These are phyloP conservation scores for Wallacemonas sp. DNA, from an alignment of 208 protist genomes.

Conservation along the genomic window DNA sequence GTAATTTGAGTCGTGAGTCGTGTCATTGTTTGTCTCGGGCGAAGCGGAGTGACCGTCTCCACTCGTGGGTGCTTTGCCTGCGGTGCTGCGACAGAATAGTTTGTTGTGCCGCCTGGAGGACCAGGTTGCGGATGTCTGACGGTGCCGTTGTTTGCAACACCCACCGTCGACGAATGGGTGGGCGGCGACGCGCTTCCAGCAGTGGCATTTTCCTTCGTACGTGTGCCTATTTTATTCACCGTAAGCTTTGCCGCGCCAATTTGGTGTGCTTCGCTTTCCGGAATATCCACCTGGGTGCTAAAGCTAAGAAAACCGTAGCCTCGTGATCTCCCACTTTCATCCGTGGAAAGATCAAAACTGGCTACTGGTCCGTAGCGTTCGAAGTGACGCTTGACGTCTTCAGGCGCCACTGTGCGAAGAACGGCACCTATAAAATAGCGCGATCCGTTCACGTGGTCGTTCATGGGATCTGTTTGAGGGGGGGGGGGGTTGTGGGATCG, in stretches of 20 bases:
- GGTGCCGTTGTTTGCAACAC: too few relatives aligned
- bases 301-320: conserved; percentile 68
- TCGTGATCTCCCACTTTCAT: conserved; percentile 46
- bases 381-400: conserved; percentile 53
- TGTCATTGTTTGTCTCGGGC: background rate
- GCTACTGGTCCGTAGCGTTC: conserved; percentile 29
- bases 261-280: background rate
- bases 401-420: conserved; percentile 30
- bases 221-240: conserved; percentile 5
- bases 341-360: conserved; percentile 26
- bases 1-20: background rate
- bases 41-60: background rate
- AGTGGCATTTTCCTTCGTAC: background rate
- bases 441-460: background rate
- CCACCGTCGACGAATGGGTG: too few relatives aligned
- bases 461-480: background rate
- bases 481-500: background rate
- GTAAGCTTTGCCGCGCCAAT: conserved; percentile 1
- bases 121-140: too few relatives aligned
- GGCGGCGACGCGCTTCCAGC: too few relatives aligned
- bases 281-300: conserved; percentile 9
- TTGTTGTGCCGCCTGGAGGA: too few relatives aligned
- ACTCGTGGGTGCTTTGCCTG: background rate
- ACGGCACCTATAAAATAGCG: conserved; percentile 64
- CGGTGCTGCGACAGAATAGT: background rate